Percentiles rank a stretch among this genome's conserved stretches.
These are phyloP conservation scores for Penicillium sumatraense DNA, from an alignment of 2,329 filamentous ascomycete species.

Conservation along the genomic window DNA sequence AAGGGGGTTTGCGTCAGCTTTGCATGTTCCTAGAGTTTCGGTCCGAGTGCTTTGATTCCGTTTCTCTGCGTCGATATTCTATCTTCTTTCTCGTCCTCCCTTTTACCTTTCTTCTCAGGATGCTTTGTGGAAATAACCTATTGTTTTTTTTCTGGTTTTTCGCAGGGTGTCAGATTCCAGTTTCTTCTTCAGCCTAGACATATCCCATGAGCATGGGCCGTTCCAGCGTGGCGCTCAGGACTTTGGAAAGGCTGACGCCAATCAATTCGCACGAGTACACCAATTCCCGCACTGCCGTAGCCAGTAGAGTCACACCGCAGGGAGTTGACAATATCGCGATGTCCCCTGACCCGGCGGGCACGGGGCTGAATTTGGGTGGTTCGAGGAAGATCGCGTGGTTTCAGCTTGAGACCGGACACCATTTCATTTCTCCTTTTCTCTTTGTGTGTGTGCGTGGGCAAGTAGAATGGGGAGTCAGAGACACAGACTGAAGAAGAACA, in stretches of 20 bases:
- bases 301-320: conserved; percentile 20
- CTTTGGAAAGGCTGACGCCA: conserved; percentile 7
- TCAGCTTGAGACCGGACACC: not conserved
- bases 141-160: too few species aligned
- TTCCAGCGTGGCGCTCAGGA: conserved; percentile 4
- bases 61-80: not conserved
- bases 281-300: conserved; percentile 5
- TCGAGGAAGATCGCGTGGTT: conserved; percentile 1
- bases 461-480: too few species aligned
- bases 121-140: conserved; percentile 12
- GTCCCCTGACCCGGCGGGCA: conserved; percentile 1
- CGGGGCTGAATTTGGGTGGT: not conserved
- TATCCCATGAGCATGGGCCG: not conserved
- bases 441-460: too few species aligned
- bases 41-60: conserved; percentile 3
- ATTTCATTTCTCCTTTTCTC: not conserved
- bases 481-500: too few species aligned
- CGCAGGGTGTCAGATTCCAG: not conserved
- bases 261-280: conserved; percentile 7
- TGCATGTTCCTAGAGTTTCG: conserved; percentile 18
- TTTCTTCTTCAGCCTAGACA: conserved; percentile 9
- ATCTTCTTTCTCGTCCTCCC: not conserved
- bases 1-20: conserved; percentile 11
- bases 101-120: not conserved
- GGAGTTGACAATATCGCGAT: conserved; percentile 2